Base-by-base conservation (phyloP, 441 rosid species). In the Codiaeum variegatum region DNA sequence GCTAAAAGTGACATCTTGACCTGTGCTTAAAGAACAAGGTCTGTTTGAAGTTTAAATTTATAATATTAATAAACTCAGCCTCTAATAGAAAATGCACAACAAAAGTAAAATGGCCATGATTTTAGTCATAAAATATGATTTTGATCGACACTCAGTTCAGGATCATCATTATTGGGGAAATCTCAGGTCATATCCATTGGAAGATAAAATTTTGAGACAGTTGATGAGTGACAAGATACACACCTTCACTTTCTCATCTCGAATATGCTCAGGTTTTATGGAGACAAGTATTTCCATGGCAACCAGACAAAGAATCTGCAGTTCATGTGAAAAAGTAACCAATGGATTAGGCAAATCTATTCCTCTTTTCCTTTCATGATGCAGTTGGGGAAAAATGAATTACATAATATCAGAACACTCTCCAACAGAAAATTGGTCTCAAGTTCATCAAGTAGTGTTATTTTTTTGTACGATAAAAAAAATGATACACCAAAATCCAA, bases 161-260 rank as follows among this genome's bases (percentile, higher is more conserved):
- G 56, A 60, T 63, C 54, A 54, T 23, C 26, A 23, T 46, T 40
- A 36, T 52, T 44, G 46, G 47, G 69, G 26, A 36, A 16, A 4
- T 70, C 44, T 42, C 44, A 40, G 56, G 52, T 23, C 26, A 70
- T 0, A 51, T 15, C 47, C 10, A 15, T 46, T 26, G 16, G 56
- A 31, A 23, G 47, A 49, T 55, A 23, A 54, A 31, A 38, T 56
- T 58, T 71, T 55, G 59, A 66, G 31, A 8, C 55, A 38, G 28
- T n/a, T 26, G 46, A 54, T n/a, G 52, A 13, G 34, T 52, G 26
- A 66, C 51, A 67, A 55, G 66, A 72, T 29, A 63, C 70, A 34
- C 74, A 91, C 99, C 97, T 95, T 95, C 84, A 95, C 98, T 91
- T 95, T 95, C 87, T 93, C 98, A 84, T 95, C 98, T 8, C 99